Evolutionary conservation across 2,329 filamentous ascomycete genomes (phyloP).

Genomic region (Bipolaris gigantea): DNA sequence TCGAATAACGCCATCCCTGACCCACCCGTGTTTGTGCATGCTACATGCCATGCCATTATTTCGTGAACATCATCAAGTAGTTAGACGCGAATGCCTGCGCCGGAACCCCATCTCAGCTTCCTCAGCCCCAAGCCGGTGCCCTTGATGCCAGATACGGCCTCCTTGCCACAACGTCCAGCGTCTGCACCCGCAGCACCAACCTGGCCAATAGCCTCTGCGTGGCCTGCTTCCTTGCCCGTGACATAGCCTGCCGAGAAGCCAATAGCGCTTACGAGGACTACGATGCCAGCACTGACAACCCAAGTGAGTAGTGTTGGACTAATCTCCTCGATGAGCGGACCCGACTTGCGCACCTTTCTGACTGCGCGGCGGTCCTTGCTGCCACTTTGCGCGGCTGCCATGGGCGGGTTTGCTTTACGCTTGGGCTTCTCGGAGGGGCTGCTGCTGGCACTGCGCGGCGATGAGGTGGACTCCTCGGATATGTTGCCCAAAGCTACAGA

Average conservation of each 20-base stretch:
- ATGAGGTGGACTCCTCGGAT: constrained; percentile 29
- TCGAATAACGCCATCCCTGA: neutral
- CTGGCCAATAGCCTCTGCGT: constrained; percentile 51
- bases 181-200: constrained; percentile 33
- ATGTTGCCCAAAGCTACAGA: constrained; percentile 58
- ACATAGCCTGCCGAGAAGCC: constrained; percentile 67
- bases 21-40: neutral
- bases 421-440: constrained; percentile 47
- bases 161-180: constrained; percentile 39
- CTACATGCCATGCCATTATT: constrained; percentile 4
- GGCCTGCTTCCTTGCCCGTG: constrained; percentile 61
- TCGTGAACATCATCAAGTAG: neutral
- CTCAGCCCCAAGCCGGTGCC: constrained; percentile 36
- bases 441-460: constrained; percentile 31
- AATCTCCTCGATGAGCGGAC: constrained; percentile 46
- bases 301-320: constrained; percentile 66
- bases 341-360: constrained; percentile 49
- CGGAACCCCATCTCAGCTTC: constrained; percentile 38
- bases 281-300: constrained; percentile 66
- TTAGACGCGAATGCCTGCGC: constrained; percentile 26
- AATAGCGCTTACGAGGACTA: constrained; percentile 65
- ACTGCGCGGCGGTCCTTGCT: constrained; percentile 49
- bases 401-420: constrained; percentile 47
- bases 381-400: constrained; percentile 41
- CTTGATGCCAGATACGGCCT: constrained; percentile 32